Conservation (phyloP, 352 stramenopile species). For the Saprolegnia diclina region DNA sequence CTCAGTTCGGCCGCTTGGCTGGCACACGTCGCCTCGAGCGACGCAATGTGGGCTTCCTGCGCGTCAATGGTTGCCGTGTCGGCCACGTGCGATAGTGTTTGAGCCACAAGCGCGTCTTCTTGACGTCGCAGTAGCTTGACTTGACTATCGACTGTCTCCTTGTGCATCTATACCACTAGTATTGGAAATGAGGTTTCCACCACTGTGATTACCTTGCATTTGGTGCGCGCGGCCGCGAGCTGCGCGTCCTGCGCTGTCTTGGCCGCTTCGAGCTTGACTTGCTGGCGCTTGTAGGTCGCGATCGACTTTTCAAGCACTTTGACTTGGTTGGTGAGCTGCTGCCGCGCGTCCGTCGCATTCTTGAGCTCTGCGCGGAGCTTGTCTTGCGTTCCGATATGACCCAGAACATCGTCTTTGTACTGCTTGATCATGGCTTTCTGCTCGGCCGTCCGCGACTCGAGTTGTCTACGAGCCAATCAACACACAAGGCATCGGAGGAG, state of each 20-base stretch:
- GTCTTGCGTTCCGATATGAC: slow-evolving; percentile 1
- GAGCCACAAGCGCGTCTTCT: slow-evolving; percentile 15
- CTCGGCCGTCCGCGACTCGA: slow-evolving; percentile 16
- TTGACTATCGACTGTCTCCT: slow-evolving; percentile 19
- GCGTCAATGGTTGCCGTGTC: slow-evolving; percentile 19
- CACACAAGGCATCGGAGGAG: not conserved
- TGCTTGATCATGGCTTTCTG: slow-evolving; percentile 17
- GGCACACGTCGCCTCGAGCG: not conserved
- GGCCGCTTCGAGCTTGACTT: slow-evolving; percentile 20
- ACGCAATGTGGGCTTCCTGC: slow-evolving; percentile 5
- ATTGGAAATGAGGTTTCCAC: no score
- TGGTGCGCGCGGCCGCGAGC: slow-evolving; percentile 4
- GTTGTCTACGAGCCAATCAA: not conserved
- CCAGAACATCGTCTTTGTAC: slow-evolving; percentile 23
- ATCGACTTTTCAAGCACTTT: slow-evolving; percentile 23
- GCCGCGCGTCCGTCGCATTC: not conserved
- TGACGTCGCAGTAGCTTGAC: slow-evolving; percentile 19
- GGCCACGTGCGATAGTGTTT: slow-evolving; percentile 11
- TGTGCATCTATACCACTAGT: slow-evolving; percentile 28
- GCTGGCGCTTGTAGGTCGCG: slow-evolving; percentile 5
- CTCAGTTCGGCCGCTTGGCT: slow-evolving; percentile 7
- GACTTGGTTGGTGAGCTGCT: slow-evolving; percentile 2
- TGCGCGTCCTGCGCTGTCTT: slow-evolving; percentile 5
- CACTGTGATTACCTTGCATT: slow-evolving; percentile 27
- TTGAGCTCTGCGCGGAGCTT: slow-evolving; percentile 22